These are phyloP conservation scores for Dryas integrifolia DNA, from an alignment of 331 rosid genomes.

Conservation along the genomic window DNA sequence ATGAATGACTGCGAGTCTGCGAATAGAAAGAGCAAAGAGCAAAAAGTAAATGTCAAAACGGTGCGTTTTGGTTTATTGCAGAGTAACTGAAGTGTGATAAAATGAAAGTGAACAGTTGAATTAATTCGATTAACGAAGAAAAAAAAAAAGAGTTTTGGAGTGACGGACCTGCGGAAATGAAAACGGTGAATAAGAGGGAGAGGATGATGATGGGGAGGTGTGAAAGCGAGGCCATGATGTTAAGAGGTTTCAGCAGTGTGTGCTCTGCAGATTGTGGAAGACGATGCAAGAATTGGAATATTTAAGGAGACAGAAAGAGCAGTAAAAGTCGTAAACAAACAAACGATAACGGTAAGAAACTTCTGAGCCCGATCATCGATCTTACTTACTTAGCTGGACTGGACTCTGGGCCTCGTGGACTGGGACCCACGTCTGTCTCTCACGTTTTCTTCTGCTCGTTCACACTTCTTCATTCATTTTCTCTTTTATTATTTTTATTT, in stretches of 20 bases:
- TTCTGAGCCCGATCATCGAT: too few species aligned
- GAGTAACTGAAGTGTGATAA: background rate
- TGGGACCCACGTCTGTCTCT: too few species aligned
- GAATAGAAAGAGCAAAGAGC: background rate
- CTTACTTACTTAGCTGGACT: too few species aligned
- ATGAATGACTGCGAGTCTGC: slow-evolving; percentile 79
- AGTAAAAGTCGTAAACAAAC: background rate
- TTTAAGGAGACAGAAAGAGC: background rate
- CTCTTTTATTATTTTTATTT: too few species aligned
- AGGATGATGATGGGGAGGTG: slow-evolving; percentile 23
- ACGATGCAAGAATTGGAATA: background rate
- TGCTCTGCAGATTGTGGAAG: background rate
- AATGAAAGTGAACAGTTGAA: background rate
- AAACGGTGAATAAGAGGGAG: slow-evolving; percentile 16
- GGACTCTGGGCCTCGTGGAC: too few species aligned
- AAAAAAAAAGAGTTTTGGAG: background rate
- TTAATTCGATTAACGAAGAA: too few species aligned
- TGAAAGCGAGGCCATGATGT: slow-evolving; percentile 37
- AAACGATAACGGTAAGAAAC: too few species aligned
- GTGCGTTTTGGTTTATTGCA: background rate
- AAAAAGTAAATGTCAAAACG: background rate
- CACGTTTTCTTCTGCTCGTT: too few species aligned
- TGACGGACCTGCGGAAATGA: slow-evolving; percentile 40
- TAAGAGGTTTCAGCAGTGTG: background rate
- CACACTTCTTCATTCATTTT: too few species aligned